Conservation (phyloP, 2,329 filamentous ascomycete species). For the Incumbomyces lentus region DNA sequence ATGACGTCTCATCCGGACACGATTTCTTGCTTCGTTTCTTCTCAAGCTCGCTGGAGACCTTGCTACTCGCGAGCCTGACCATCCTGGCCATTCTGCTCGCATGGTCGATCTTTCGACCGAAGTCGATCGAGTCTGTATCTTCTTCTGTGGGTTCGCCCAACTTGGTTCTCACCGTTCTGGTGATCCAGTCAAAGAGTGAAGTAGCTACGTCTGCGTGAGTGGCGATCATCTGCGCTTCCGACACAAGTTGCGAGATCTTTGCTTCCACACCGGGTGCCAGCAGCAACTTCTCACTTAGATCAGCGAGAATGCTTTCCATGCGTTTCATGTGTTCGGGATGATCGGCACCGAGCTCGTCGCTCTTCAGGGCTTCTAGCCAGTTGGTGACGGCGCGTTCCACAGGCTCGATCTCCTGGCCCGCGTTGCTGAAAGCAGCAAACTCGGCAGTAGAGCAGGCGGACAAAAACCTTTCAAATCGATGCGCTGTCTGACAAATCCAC, state of each 20-base stretch:
- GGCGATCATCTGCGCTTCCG: conserved; percentile 54
- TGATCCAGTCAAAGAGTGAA: conserved; percentile 53
- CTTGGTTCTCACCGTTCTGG: conserved; percentile 54
- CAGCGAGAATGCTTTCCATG: conserved; percentile 76
- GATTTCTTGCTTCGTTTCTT: conserved; percentile 68
- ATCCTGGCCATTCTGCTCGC: conserved; percentile 68
- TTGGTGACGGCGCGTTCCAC: conserved; percentile 80
- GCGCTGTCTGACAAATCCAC: conserved; percentile 73
- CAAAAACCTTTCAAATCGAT: conserved; percentile 48
- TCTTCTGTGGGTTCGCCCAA: conserved; percentile 50
- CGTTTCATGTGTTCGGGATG: conserved; percentile 70
- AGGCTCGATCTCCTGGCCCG: conserved; percentile 77
- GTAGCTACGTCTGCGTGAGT: conserved; percentile 76
- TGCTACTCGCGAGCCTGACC: conserved; percentile 71
- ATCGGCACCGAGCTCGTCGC: conserved; percentile 75
- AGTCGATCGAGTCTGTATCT: conserved; percentile 58
- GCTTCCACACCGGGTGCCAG: not conserved
- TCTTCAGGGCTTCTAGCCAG: conserved; percentile 75
- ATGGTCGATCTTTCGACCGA: conserved; percentile 59
- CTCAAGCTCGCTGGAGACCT: conserved; percentile 64
- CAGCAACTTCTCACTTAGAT: conserved; percentile 65
- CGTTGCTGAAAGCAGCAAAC: conserved; percentile 68
- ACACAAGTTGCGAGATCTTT: conserved; percentile 40
- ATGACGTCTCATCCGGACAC: conserved; percentile 58
- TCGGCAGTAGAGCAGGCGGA: conserved; percentile 65